Evolutionary conservation across 2,329 filamentous ascomycete genomes (phyloP), one percentile per base, ranked within the genome.

Genomic region (Colletotrichum sp.): DNA sequence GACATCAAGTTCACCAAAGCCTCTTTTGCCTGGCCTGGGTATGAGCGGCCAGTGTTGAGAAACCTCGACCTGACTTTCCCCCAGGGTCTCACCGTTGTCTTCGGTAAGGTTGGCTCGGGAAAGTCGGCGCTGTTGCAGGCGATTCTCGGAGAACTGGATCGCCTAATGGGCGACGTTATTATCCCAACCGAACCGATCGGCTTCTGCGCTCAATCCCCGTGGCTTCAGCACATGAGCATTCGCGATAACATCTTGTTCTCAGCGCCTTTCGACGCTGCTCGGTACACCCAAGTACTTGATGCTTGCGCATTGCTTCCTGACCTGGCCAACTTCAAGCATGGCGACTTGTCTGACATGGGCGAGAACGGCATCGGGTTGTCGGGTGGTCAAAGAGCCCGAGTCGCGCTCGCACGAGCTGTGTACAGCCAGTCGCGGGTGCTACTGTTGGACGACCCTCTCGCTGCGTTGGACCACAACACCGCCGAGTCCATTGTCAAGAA

Each of bases 11-110:
- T 98, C 63, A 86, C 89, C 4, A 85, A 91, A 32, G 95, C 94
- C 6, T 93, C 92, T 0, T 98, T 98, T 81, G 91, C 93, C 0
- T 98, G 96, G 93, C 95, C 96, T 1, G 94, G 94, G 0, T 90
- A 90, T 1, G 82, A 88, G 3, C 87, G 88, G 9, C 86, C 89
- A 6, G 87, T 92, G 1, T 83, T 93, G 9, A 82, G 84, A 8
- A 80, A 87, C 18, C 82, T 92, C 15, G 84, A 86, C 15, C 78
- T 92, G 12, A 81, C 80, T 2, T 90, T 92, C 66, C 80, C 83
- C 12, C 81, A 85, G 0, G 90, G 91, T 0, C 84, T 93, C 6
- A 91, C 88, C 0, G 84, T 92, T 0, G 83, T 93, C 3, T 90
- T 89, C 60, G 92, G 92, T 18, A 90, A 89, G 62, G 91, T 93